These are phyloP conservation scores for Colletotrichum zoysiae DNA, from an alignment of 2,329 filamentous ascomycete species.

Conservation along the genomic window DNA sequence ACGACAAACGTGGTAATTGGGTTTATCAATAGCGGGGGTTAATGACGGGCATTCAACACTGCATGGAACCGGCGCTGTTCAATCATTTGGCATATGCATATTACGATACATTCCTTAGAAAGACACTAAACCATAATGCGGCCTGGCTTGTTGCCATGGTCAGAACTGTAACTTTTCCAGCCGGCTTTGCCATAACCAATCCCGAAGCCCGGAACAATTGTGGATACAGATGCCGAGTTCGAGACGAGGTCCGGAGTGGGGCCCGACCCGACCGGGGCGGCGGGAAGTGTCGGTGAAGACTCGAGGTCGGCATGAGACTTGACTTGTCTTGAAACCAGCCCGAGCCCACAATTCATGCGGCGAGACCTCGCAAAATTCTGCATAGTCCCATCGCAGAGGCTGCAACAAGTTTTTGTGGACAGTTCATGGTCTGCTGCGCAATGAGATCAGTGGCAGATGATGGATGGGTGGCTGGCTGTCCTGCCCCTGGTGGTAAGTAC, in stretches of 20 bases:
- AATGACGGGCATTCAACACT: conserved; percentile 3
- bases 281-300: conserved; percentile 1
- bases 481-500: neutral
- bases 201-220: neutral
- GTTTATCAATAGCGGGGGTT: conserved; percentile 11
- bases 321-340: conserved; percentile 3
- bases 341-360: conserved; percentile 7
- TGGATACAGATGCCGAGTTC: neutral
- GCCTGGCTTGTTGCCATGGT: conserved; percentile 11
- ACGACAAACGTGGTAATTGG: conserved; percentile 14
- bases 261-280: neutral
- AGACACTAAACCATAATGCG: conserved; percentile 33
- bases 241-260: neutral
- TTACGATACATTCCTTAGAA: conserved; percentile 40
- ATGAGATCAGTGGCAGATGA: neutral
- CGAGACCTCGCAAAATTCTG: neutral
- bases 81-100: conserved; percentile 38
- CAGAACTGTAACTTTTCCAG: neutral
- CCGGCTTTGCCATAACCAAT: neutral
- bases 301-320: neutral
- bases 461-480: neutral
- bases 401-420: neutral
- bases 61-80: conserved; percentile 38
- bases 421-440: neutral
- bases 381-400: neutral